Percentiles rank a stretch among this genome's conserved stretches.
These are phyloP conservation scores for Geoglossum glabrum DNA, from an alignment of 495 filamentous ascomycete genomes.

Conservation along the genomic window DNA sequence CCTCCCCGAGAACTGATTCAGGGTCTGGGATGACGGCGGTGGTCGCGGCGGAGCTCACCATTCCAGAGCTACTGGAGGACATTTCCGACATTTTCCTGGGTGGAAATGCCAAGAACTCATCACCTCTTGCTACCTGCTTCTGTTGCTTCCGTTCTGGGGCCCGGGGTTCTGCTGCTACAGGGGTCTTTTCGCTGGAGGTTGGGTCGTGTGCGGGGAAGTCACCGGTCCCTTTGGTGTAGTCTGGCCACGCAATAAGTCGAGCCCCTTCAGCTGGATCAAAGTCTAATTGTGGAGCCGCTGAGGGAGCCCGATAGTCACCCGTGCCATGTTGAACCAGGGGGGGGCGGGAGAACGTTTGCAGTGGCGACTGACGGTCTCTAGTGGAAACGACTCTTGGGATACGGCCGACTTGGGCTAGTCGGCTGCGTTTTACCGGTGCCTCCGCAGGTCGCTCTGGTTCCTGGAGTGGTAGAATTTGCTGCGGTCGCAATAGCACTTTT, in stretches of 20 bases:
- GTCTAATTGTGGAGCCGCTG: background rate
- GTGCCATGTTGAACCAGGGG: background rate
- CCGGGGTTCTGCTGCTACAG: background rate
- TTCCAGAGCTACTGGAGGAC: slow-evolving; percentile 50
- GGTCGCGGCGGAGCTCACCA: slow-evolving; percentile 28
- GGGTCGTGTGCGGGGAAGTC: background rate
- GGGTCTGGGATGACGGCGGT: slow-evolving; percentile 41
- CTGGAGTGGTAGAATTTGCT: background rate
- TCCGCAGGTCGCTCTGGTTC: slow-evolving; percentile 6
- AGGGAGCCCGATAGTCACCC: background rate
- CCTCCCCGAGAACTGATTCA: slow-evolving; percentile 41
- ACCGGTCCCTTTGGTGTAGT: background rate
- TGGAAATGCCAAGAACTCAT: slow-evolving; percentile 54
- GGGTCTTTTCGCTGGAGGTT: background rate
- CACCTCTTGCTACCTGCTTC: background rate
- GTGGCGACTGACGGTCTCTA: slow-evolving; percentile 44
- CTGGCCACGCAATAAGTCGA: background rate
- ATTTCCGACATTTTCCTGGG: slow-evolving; percentile 47
- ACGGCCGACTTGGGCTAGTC: slow-evolving; percentile 65
- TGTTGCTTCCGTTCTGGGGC: background rate
- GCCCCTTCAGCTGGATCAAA: background rate
- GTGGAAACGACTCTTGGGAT: slow-evolving; percentile 73
- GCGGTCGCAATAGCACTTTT: slow-evolving; percentile 3
- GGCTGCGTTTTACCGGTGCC: slow-evolving; percentile 15
- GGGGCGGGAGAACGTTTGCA: slow-evolving; percentile 27